phyloP scores from a whole-genome alignment of 2,329 filamentous ascomycete genomes.

The Penicillium sp. region DNA sequence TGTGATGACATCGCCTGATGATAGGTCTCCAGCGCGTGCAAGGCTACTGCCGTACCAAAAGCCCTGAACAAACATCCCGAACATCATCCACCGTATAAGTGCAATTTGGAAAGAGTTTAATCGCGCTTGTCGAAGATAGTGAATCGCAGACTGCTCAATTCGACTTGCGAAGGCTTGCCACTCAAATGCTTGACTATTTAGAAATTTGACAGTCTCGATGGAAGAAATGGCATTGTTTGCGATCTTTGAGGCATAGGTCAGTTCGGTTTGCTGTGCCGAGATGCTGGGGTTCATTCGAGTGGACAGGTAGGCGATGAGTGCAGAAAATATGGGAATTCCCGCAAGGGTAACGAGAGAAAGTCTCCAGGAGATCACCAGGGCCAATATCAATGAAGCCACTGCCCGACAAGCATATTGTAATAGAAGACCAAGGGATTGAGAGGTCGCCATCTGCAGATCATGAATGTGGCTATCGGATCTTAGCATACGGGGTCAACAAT shows the following conservation, averaged over 20 bases:
- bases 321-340: slow-evolving; percentile 66
- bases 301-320: slow-evolving; percentile 61
- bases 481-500: background rate
- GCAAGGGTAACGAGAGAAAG: slow-evolving; percentile 77
- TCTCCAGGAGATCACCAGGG: slow-evolving; percentile 79
- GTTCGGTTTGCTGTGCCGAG: slow-evolving; percentile 64
- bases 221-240: slow-evolving; percentile 67
- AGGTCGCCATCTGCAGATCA: slow-evolving; percentile 77
- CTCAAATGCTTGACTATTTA: slow-evolving; percentile 73
- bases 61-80: slow-evolving; percentile 78
- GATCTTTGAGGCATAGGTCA: slow-evolving; percentile 70
- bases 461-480: slow-evolving; percentile 64
- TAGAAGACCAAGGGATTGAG: slow-evolving; percentile 73
- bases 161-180: slow-evolving; percentile 61
- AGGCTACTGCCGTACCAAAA: slow-evolving; percentile 84
- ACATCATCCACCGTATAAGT: slow-evolving; percentile 70
- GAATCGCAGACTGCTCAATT: slow-evolving; percentile 58
- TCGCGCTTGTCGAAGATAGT: slow-evolving; percentile 68
- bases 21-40: slow-evolving; percentile 58
- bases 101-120: slow-evolving; percentile 71
- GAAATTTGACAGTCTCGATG: slow-evolving; percentile 85
- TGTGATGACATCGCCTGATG: slow-evolving; percentile 69
- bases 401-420: slow-evolving; percentile 65
- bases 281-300: slow-evolving; percentile 64
- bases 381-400: slow-evolving; percentile 65